phyloP scores from a whole-genome alignment of 495 filamentous ascomycete species.

The Massariosphaeria phaeospora region DNA sequence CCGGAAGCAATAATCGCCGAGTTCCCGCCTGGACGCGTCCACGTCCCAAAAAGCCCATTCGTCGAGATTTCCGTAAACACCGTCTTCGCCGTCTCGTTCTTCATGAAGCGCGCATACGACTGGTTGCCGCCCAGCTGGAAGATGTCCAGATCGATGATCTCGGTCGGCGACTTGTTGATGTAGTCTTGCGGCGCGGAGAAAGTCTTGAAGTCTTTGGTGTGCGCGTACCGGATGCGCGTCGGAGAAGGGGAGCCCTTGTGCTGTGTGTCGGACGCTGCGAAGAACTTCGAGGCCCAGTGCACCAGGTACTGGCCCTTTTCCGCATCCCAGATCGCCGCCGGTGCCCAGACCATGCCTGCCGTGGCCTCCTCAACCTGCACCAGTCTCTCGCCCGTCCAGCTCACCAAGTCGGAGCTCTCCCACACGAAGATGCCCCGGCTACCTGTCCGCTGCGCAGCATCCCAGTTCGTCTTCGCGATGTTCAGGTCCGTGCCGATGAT shows the following conservation, averaged over 20 bases:
- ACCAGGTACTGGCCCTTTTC: constrained; percentile 50
- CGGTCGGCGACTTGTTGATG: constrained; percentile 30
- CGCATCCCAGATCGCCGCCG: constrained; percentile 51
- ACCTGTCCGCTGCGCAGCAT: constrained; percentile 48
- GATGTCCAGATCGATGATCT: constrained; percentile 40
- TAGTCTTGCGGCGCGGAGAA: constrained; percentile 1
- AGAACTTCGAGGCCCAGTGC: constrained; percentile 52
- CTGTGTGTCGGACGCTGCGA: constrained; percentile 9
- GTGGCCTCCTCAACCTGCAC: constrained; percentile 45
- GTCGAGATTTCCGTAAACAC: constrained; percentile 48
- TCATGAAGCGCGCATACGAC: constrained; percentile 49
- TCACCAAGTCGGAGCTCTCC: constrained; percentile 50
- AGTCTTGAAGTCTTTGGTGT: constrained; percentile 26
- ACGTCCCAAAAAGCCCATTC: constrained; percentile 49
- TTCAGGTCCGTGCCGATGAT: constrained; percentile 52
- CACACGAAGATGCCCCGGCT: constrained; percentile 51
- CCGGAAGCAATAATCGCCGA: constrained; percentile 43
- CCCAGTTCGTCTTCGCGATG: constrained; percentile 51
- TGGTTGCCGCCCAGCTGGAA: constrained; percentile 37
- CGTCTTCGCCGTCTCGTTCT: constrained; percentile 49
- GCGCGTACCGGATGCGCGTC: constrained; percentile 21
- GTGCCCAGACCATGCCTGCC: constrained; percentile 55
- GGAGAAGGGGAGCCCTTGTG: constrained; percentile 17
- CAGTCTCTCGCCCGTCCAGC: constrained; percentile 47
- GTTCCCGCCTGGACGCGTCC: constrained; percentile 46